Conservation (phyloP, 306 rosid species). For the Prunus mira region DNA sequence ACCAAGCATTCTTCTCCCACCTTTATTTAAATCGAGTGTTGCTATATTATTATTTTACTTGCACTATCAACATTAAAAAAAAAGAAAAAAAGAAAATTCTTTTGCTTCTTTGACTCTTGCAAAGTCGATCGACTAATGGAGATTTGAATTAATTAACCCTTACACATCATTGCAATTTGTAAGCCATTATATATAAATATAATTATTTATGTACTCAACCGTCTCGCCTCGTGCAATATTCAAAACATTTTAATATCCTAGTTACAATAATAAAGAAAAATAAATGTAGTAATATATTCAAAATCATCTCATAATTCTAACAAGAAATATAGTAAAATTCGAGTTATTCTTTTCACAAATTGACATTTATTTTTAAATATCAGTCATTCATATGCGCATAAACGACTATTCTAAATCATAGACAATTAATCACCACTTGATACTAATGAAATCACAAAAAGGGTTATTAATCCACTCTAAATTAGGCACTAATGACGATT, state of each 20-base stretch:
- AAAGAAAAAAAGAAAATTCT: not conserved
- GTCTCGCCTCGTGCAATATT: too few species aligned
- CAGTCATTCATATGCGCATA: accelerated
- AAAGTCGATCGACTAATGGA: not conserved
- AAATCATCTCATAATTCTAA: not conserved
- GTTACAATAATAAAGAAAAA: not conserved
- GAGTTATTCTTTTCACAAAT: not conserved
- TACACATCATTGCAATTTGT: not conserved
- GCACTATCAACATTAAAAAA: not conserved
- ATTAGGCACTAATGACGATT: not conserved
- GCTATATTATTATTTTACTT: not conserved
- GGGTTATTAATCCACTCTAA: not conserved
- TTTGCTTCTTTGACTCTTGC: not conserved
- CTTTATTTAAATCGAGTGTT: not conserved
- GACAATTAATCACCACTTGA: not conserved
- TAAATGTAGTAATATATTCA: not conserved
- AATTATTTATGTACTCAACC: not conserved
- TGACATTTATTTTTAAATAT: too few species aligned
- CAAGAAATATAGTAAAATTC: not conserved
- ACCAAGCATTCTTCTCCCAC: not conserved
- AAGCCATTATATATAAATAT: not conserved
- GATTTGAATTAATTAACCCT: not conserved
- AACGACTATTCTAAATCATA: not conserved
- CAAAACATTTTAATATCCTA: not conserved
- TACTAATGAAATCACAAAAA: too few species aligned